phyloP scores from a whole-genome alignment of 192 early-diverging fungal species.

The Entrophospora sp. region DNA sequence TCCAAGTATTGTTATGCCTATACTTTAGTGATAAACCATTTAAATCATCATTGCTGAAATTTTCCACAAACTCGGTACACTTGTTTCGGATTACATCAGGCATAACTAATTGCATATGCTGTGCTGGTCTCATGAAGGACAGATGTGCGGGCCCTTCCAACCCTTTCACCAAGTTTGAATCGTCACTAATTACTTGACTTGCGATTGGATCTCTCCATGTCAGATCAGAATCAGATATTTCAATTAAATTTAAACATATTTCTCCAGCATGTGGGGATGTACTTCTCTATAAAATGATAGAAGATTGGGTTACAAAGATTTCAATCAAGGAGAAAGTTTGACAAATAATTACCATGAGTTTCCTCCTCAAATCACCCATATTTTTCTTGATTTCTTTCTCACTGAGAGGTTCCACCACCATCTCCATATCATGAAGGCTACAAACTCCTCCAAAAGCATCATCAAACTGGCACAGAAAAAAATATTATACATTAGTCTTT shows the following conservation, averaged over 20 bases:
- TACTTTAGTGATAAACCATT: background rate
- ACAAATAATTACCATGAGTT: background rate
- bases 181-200: slow-evolving; percentile 3
- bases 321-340: background rate
- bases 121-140: background rate
- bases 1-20: background rate
- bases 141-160: background rate
- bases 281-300: background rate
- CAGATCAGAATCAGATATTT: background rate
- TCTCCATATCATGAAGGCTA: background rate
- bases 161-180: background rate
- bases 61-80: background rate
- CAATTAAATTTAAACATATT: background rate
- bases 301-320: background rate
- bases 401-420: background rate
- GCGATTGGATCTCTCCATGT: background rate
- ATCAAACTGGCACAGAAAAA: too few species aligned
- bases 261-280: background rate
- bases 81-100: background rate
- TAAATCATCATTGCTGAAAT: background rate
- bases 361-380: background rate
- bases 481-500: too few species aligned
- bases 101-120: background rate
- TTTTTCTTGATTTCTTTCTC: background rate
- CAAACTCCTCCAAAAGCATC: background rate